A percentile compares a stretch with the other conserved stretches of the same genome.
phyloP scores from a whole-genome alignment of 352 stramenopile genomes.

The Globisporangium splendens region DNA sequence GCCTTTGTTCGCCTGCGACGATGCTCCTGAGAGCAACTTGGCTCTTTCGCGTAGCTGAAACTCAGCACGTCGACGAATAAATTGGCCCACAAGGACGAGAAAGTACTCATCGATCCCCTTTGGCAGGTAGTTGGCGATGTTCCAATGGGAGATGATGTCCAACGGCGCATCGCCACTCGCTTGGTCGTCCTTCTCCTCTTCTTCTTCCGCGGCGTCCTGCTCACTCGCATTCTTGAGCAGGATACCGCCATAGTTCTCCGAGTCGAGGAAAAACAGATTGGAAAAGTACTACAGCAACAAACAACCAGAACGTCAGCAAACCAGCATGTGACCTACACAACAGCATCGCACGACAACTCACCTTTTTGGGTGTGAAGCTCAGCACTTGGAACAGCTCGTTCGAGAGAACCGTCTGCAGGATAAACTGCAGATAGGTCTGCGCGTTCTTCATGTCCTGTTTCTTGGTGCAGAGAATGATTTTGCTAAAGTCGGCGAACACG shows the following conservation, averaged over 20 bases:
- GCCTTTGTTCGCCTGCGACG: slow-evolving; percentile 8
- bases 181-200: slow-evolving; percentile 23
- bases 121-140: slow-evolving; percentile 85
- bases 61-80: slow-evolving; percentile 75
- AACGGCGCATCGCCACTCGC: slow-evolving; percentile 34
- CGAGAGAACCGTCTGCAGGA: slow-evolving; percentile 89
- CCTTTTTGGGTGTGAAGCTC: slow-evolving; percentile 58
- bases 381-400: slow-evolving; percentile 85
- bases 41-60: slow-evolving; percentile 35
- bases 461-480: slow-evolving; percentile 67
- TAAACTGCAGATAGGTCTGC: slow-evolving; percentile 94
- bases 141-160: slow-evolving; percentile 87
- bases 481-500: slow-evolving; percentile 87
- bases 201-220: slow-evolving; percentile 15
- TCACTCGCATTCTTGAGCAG: slow-evolving; percentile 44
- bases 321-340: not conserved
- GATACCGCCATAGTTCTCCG: slow-evolving; percentile 95
- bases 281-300: slow-evolving; percentile 70
- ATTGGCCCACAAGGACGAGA: slow-evolving; percentile 84
- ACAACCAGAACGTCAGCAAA: slow-evolving; percentile 2
- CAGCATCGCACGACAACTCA: no score
- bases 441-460: slow-evolving; percentile 80
- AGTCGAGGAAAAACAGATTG: slow-evolving; percentile 94
- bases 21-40: slow-evolving; percentile 1
- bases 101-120: slow-evolving; percentile 86